phyloP scores from a whole-genome alignment of 768 basidiomycete genomes.

The Tulasnella sp. region DNA sequence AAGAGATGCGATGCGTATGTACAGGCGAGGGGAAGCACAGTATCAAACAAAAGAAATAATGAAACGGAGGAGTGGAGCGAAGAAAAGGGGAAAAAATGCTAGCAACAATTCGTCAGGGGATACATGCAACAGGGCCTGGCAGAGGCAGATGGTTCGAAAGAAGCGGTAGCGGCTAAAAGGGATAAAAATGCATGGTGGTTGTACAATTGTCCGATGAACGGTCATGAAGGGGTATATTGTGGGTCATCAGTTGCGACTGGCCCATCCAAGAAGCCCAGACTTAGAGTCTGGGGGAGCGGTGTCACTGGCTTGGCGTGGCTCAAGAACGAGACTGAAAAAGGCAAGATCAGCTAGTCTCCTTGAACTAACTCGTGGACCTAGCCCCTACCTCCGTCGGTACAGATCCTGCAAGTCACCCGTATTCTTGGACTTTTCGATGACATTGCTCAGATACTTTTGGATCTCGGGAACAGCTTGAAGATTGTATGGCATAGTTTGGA shows the following conservation, averaged over 20 bases:
- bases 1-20: slow-evolving; percentile 24
- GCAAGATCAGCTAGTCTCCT: neutral
- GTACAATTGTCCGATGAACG: slow-evolving; percentile 23
- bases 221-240: slow-evolving; percentile 5
- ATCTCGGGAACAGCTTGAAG: slow-evolving; percentile 85
- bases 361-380: neutral
- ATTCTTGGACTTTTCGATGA: slow-evolving; percentile 63
- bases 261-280: slow-evolving; percentile 22
- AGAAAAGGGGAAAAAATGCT: slow-evolving; percentile 17
- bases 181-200: slow-evolving; percentile 1
- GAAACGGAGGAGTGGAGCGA: slow-evolving; percentile 23
- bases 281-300: slow-evolving; percentile 63
- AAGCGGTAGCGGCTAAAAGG: neutral
- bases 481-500: slow-evolving; percentile 69
- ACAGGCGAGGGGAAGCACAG: slow-evolving; percentile 30
- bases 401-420: slow-evolving; percentile 80
- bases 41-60: slow-evolving; percentile 23
- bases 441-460: slow-evolving; percentile 65
- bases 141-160: neutral
- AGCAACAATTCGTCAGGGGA: neutral
- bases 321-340: slow-evolving; percentile 58
- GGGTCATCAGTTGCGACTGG: slow-evolving; percentile 7
- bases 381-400: slow-evolving; percentile 68
- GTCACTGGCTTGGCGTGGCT: slow-evolving; percentile 74
- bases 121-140: neutral